phyloP scores from a whole-genome alignment of 176 grass and related monocot genomes.

The Themeda triandra region DNA sequence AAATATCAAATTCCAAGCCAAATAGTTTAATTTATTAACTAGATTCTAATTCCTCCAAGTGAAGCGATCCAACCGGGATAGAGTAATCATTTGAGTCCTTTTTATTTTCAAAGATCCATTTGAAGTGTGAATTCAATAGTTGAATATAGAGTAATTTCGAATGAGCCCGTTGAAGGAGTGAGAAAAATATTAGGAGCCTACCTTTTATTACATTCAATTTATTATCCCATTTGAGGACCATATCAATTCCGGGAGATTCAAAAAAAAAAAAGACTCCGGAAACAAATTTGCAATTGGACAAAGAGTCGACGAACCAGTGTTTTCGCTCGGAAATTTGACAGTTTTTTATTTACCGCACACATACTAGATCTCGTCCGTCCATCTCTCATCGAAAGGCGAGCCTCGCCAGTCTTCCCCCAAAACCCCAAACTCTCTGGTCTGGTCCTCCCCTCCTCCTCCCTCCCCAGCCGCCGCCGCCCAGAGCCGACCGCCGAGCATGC shows the following conservation, averaged over 20 bases:
- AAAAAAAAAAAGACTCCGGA: not conserved
- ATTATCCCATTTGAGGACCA: no score
- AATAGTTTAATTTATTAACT: no score
- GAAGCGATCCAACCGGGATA: no score
- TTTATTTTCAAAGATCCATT: no score
- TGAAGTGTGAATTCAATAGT: no score
- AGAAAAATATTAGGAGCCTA: no score
- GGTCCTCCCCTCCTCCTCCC: not conserved
- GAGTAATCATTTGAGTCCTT: no score
- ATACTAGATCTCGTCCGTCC: not conserved
- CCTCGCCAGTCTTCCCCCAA: not conserved
- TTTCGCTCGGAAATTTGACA: not conserved
- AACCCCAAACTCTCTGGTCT: not conserved
- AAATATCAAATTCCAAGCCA: no score
- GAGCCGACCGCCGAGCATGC: constrained; percentile 14
- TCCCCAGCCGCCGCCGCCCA: not conserved
- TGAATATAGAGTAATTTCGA: not conserved
- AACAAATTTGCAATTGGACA: not conserved
- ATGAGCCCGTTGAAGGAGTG: not conserved
- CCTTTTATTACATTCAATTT: not conserved
- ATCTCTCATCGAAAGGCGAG: not conserved
- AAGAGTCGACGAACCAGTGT: not conserved
- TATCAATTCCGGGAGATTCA: no score
- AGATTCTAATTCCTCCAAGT: no score
- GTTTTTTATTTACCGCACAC: not conserved